phyloP scores from a whole-genome alignment of 345 rosid species.

The Hirschfeldia incana region DNA sequence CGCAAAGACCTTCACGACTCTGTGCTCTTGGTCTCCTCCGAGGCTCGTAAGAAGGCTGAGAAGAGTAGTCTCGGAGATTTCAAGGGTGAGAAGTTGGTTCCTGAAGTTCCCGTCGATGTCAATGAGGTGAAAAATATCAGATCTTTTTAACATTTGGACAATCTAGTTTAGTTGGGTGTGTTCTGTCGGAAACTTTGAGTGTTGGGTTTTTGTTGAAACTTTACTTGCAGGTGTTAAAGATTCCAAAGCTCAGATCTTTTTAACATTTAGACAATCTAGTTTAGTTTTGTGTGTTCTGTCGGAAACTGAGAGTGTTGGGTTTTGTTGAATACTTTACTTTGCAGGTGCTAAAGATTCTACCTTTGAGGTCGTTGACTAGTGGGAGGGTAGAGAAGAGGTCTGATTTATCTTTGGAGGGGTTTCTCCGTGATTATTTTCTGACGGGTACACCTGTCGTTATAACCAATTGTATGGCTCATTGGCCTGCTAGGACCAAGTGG shows the following conservation, averaged over 20 bases:
- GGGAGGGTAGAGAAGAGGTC: conserved; percentile 73
- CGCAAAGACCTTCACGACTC: conserved; percentile 72
- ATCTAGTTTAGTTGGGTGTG: neutral
- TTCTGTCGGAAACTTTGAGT: neutral
- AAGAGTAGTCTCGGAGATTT: conserved; percentile 32
- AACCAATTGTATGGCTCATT: conserved; percentile 85
- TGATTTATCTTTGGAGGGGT: conserved; percentile 76
- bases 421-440: conserved; percentile 66
- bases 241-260: neutral
- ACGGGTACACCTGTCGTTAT: conserved; percentile 78
- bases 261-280: neutral
- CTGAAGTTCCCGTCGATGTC: conserved; percentile 52
- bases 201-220: neutral
- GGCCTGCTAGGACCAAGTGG: conserved; percentile 95
- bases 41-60: conserved; percentile 41
- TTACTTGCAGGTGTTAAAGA: neutral
- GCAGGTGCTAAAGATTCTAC: conserved; percentile 41
- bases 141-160: conserved; percentile 6
- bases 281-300: neutral
- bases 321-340: conserved; percentile 4
- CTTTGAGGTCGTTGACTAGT: conserved; percentile 60
- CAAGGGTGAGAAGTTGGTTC: conserved; percentile 39
- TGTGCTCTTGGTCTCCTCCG: conserved; percentile 46
- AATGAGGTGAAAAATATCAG: conserved; percentile 54
- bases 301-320: neutral